These are phyloP conservation scores for Geotrichum australiense DNA, from an alignment of 1,139 yeast species.

Conservation along the genomic window DNA sequence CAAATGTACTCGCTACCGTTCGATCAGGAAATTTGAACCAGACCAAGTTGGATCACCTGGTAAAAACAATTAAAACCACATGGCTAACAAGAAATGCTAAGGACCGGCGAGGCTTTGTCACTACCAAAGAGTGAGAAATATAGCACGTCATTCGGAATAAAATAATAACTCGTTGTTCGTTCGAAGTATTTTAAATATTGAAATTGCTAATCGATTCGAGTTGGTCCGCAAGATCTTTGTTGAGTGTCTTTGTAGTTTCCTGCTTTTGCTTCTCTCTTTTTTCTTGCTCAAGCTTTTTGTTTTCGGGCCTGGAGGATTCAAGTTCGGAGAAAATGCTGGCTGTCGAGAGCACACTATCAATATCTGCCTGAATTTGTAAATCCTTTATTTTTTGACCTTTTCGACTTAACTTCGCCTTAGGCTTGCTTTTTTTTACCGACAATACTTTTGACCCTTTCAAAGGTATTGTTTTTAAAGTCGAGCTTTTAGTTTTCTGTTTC, in stretches of 20 bases:
- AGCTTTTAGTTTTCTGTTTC: neutral
- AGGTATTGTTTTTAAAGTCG: conserved; percentile 13
- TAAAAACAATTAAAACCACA: conserved; percentile 24
- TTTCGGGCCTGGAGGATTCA: conserved; percentile 24
- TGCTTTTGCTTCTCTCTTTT: conserved; percentile 21
- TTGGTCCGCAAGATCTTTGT: conserved; percentile 49
- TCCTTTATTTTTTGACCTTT: conserved; percentile 24
- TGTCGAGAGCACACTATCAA: conserved; percentile 25
- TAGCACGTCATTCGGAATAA: neutral
- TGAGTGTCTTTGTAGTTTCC: conserved; percentile 40
- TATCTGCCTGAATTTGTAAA: conserved; percentile 22
- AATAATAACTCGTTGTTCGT: neutral
- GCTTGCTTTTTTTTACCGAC: conserved; percentile 15
- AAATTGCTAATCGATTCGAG: conserved; percentile 53
- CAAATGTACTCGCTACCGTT: conserved; percentile 46
- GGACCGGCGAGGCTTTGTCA: conserved; percentile 30
- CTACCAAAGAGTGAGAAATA: neutral
- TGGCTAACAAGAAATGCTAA: conserved; percentile 30
- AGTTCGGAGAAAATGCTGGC: conserved; percentile 40
- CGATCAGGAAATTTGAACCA: conserved; percentile 49
- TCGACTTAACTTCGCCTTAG: conserved; percentile 16
- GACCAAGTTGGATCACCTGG: conserved; percentile 43
- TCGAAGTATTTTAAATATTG: conserved; percentile 32
- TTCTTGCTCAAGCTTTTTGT: conserved; percentile 35
- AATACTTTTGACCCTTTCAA: conserved; percentile 6